Base-by-base conservation (phyloP, 2,329 filamentous ascomycete species). In the Mollisia scopiformis region DNA sequence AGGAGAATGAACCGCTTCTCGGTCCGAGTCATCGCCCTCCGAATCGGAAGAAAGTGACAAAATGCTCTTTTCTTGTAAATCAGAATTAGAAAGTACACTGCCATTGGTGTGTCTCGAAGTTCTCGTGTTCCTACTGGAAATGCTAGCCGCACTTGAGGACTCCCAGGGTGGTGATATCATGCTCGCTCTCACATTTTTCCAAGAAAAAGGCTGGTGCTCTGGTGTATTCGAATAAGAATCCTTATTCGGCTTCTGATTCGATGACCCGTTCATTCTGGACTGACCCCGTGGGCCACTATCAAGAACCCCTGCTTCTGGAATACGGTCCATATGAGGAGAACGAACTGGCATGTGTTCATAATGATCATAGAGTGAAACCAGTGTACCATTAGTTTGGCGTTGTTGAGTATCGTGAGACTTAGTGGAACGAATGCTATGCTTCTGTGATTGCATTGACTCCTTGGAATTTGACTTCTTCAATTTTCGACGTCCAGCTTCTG, bases 41-140 rank as follows among this genome's bases (percentile, higher is more conserved):
- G 70, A 72, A 55, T 72, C 71, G 27, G 71, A 73, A 8, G 71
- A 74, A 21, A 74, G 61, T 27, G 72, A 73, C 21, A 74, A 53
- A 10, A 74, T 69, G 43, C 72, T 74, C 25, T 68, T 70, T 23
- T 72, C 59, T 47, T 70, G 67, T 16, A 74, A 59, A 51, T 74
- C 67, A 25, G 68, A 65, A 59, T 62, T 67, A 1, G 71, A 72
- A 21, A 72, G 63, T 3, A 64, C 62, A 59, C 72, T 74, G 27
- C 50, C 46, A 51, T 61, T 67, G 3, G 70, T 73, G 28, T 66
- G 66, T 25, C 65, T 65, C 7, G 72, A 74, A 14, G 69, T 67
- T 35, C 66, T 72, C 2, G 71, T 72, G 27, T 71, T 72, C 2
- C 67, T 67, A 59, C 71, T 74, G 10, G 71, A 72, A 33, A 71